Percentiles rank a stretch among this genome's conserved stretches.
Evolutionary conservation across 2,329 filamentous ascomycete species (phyloP).

Genomic region (Torrubiellomyces zombiae): DNA sequence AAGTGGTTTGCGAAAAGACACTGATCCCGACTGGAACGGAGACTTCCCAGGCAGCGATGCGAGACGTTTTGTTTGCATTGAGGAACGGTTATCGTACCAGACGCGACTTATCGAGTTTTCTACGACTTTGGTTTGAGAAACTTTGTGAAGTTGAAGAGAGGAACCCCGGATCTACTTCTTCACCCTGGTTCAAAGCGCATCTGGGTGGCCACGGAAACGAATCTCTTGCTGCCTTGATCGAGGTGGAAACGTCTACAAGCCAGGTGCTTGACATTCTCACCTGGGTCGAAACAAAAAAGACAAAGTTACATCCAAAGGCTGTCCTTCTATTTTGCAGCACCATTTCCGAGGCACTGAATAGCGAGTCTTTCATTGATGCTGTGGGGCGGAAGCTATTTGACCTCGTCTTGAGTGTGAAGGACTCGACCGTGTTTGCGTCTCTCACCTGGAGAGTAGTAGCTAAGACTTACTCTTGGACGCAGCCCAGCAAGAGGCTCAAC

Average conservation of each 20-base stretch:
- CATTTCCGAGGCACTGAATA: constrained; percentile 23
- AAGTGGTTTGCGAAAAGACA: constrained; percentile 21
- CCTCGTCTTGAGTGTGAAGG: constrained; percentile 13
- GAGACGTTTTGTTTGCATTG: constrained; percentile 23
- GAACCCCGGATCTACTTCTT: too few species aligned
- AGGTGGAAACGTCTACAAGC: constrained; percentile 25
- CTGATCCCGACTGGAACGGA: constrained; percentile 7
- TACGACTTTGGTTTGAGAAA: constrained; percentile 29
- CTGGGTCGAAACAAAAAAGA: constrained; percentile 22
- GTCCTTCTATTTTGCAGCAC: constrained; percentile 25
- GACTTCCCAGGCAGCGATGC: constrained; percentile 9
- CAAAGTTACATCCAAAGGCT: constrained; percentile 14
- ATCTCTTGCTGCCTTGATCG: constrained; percentile 14
- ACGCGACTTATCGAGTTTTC: constrained; percentile 27
- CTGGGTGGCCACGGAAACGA: constrained; percentile 6
- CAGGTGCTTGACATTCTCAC: constrained; percentile 25
- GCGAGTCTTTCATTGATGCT: constrained; percentile 25
- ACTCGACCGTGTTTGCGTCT: constrained; percentile 14
- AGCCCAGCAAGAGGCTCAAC: constrained; percentile 11
- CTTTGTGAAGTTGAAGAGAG: constrained; percentile 18
- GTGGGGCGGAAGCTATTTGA: constrained; percentile 22
- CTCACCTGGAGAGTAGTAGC: constrained; percentile 25
- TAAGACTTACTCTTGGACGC: constrained; percentile 18
- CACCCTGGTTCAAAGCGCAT: constrained; percentile 17
- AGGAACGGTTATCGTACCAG: constrained; percentile 26